Conservation (phyloP, 345 rosid species). For the Clausena lansium region DNA sequence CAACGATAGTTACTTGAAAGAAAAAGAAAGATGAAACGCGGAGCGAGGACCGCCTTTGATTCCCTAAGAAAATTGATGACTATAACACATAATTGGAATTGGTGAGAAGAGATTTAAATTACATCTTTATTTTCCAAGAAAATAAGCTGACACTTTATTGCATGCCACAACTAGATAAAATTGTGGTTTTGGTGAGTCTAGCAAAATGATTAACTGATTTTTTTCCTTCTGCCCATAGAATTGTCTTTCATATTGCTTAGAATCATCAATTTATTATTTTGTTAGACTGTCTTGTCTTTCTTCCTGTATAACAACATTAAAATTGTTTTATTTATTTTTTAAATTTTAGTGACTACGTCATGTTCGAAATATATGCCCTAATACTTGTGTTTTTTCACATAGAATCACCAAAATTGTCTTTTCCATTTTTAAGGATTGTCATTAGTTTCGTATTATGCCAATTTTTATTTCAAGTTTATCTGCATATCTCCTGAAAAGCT, state of each 20-base stretch:
- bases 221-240: not conserved
- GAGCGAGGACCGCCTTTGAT: no score
- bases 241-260: not conserved
- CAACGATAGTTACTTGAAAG: no score
- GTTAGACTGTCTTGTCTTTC: not conserved
- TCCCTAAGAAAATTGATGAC: not conserved
- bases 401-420: not conserved
- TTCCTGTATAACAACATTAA: not conserved
- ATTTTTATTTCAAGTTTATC: not conserved
- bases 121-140: not conserved
- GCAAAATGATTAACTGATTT: not conserved
- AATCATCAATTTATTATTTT: not conserved
- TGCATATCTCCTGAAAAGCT: not conserved
- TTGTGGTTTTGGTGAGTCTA: not conserved
- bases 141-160: not conserved
- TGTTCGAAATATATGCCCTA: not conserved
- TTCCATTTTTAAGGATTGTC: not conserved
- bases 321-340: not conserved
- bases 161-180: not conserved
- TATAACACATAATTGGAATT: not conserved
- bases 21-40: no score
- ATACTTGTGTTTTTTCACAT: not conserved
- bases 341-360: not conserved
- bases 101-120: not conserved
- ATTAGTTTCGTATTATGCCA: not conserved